Evolutionary conservation across 192 early-diverging fungal genomes (phyloP), one percentile per base, ranked within the genome.

Genomic region (Mortierella hygrophila): DNA sequence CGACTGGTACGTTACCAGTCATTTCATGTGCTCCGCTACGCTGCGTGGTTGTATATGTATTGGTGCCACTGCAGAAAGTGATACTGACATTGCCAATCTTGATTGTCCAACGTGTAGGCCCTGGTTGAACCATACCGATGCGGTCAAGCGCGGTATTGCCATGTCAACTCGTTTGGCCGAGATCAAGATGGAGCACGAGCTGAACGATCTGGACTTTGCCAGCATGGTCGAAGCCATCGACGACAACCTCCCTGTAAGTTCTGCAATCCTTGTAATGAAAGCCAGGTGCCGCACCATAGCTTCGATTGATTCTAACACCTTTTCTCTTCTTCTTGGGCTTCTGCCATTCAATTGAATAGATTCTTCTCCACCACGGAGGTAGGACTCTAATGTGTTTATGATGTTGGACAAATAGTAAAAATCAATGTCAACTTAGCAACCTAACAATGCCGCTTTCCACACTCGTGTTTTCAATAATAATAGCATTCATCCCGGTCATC

Each of bases 401-500:
- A 7, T 29, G 26, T 10, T 57, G 7, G 2, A 11, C 60, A 13
- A 32, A 18, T 21, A 29, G 29, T 13, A 65, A n/a, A 29, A 13
- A 15, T 3, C 60, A 15, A 9, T 65, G 29, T 11, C 23, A 65
- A 29, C 60, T 2, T 6, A 65, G 26, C 10, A 32, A 65, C 32
- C 60, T 65, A 65, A 65, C 13, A 32, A 32, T 32, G 7, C 4
- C n/a, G 26, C 13, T 3, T 15, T 32, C 9, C 29, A 32, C 11
- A 4, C 26, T 15, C 38, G 3, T 6, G 38, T 13, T 23, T 65
- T 32, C 60, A 46, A 46, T 8, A 7, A 29, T 32, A 76, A 29
- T 32, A 76, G 96, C 95, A 81, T 97, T 97, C 75, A 94, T 95
- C 37, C 94, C 95, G 1, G 94, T 94, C 38, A 90, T 97, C 72